A percentile compares a stretch with the other conserved stretches of the same genome.
Conservation (phyloP, 257 asterid genomes). For the Penstemon barbatus region DNA sequence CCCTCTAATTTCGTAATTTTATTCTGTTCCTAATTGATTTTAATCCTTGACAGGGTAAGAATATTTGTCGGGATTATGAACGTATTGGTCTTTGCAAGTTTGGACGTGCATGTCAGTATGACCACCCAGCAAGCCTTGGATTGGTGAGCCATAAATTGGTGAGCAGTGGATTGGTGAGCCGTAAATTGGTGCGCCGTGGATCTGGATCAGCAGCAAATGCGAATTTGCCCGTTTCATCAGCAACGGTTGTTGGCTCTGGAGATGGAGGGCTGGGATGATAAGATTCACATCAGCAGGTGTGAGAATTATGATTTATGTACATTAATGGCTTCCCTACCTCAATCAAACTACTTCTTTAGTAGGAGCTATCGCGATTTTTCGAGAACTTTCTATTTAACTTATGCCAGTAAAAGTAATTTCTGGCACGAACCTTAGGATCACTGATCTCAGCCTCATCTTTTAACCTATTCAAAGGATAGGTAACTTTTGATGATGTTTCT, state of each 20-base stretch:
- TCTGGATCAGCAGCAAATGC: slow-evolving; percentile 3
- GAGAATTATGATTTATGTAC: neutral
- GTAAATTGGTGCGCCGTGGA: too few relatives aligned
- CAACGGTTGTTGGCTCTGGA: neutral
- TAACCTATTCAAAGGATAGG: neutral
- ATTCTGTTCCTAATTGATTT: slow-evolving; percentile 7
- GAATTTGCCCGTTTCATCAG: neutral
- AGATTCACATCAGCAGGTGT: slow-evolving; percentile 5
- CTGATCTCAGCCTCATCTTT: neutral
- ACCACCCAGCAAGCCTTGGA: slow-evolving; percentile 33
- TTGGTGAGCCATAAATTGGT: neutral
- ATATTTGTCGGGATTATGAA: slow-evolving; percentile 35
- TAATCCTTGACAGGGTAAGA: slow-evolving; percentile 32
- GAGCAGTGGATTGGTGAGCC: neutral
- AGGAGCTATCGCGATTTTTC: neutral
- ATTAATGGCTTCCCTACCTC: neutral
- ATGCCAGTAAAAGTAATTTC: neutral
- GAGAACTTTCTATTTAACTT: slow-evolving; percentile 1
- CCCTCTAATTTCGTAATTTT: neutral
- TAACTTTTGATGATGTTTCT: neutral
- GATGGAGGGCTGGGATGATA: slow-evolving; percentile 13
- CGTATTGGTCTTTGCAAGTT: slow-evolving; percentile 39
- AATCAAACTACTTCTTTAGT: neutral
- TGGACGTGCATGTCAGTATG: slow-evolving; percentile 37
- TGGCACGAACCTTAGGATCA: neutral